Evolutionary conservation across 805 yeast genomes (phyloP).

Genomic region (Yamadazyma philogaea): DNA sequence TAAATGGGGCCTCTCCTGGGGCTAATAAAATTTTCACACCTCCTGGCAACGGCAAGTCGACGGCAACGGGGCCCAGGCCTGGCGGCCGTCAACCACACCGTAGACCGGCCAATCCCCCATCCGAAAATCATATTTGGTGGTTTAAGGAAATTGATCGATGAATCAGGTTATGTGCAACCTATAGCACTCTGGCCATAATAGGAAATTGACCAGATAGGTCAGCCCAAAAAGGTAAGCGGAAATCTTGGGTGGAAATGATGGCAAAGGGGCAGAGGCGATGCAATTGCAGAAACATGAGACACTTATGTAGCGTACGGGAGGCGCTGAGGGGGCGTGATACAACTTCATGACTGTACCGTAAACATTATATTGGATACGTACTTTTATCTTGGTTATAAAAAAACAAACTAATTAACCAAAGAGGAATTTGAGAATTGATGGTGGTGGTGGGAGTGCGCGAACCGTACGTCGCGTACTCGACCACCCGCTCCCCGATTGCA

Average conservation of each 20-base stretch:
- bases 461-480: not conserved
- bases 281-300: too few relatives aligned
- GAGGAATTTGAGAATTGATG: slow-evolving; percentile 8
- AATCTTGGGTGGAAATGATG: slow-evolving; percentile 1
- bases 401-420: slow-evolving; percentile 9
- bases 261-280: not conserved
- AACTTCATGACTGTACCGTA: not conserved
- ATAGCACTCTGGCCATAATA: slow-evolving; percentile 19
- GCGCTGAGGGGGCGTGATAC: not conserved
- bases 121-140: not conserved
- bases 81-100: not conserved
- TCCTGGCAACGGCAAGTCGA: not conserved
- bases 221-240: slow-evolving; percentile 25
- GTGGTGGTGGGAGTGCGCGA: not conserved
- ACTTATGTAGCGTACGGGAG: not conserved
- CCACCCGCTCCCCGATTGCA: not conserved
- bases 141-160: not conserved
- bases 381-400: slow-evolving; percentile 4
- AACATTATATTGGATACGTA: slow-evolving; percentile 1
- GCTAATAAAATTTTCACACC: not conserved
- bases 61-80: not conserved
- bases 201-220: slow-evolving; percentile 17
- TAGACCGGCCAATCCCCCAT: not conserved
- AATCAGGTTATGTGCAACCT: slow-evolving; percentile 22
- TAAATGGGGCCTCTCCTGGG: too few relatives aligned